Evolutionary conservation across 2,329 filamentous ascomycete genomes (phyloP), one percentile per base, ranked within the genome.

Genomic region (Lithohypha guttulata): DNA sequence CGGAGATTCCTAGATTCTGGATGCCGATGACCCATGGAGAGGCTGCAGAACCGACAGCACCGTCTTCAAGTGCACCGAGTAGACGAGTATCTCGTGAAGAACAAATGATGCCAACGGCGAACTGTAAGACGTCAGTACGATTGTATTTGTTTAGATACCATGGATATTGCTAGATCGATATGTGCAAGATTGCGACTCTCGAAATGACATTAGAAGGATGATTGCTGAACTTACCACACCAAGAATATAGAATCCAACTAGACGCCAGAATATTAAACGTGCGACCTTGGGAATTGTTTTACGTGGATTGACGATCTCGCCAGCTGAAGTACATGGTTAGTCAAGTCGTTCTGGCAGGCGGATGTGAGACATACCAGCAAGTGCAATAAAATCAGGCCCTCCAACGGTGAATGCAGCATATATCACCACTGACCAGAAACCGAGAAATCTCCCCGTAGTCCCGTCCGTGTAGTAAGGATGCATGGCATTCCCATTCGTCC

Each of bases 1-100:
- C 78, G 75, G 1, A 75, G 75, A 7, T 51, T 14, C 44, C 46
- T 9, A 81, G 77, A 18, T 75, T 71, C 13, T 73, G 68, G 39
- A 80, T 79, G 13, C 80, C 81, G 43, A 86, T 81, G 42, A 86
- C 81, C 56, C 80, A 84, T 0, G 79, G 76, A 0, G 77, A 81
- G 2, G 73, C 75, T 34, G 79, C 80, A 1, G 80, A 79, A 32
- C 77, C 77, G 0, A 76, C 69, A 23, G 66, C 62, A 26, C 68
- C 70, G 14, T 66, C 57, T 1, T 57, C 59, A 50, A 81, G 78
- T 0, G 77, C 78, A 18, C 65, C 68, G 2, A 65, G 68, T 22
- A 86, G 68, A 6, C 68, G 65, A 0, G 62, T 52, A 50, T 85
- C 73, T 38, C 78, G 67, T 51, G 79, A 79, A 6, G 81, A 68